Conservation (phyloP, 106 monocot species). For the Alisma plantagoaquatica region DNA sequence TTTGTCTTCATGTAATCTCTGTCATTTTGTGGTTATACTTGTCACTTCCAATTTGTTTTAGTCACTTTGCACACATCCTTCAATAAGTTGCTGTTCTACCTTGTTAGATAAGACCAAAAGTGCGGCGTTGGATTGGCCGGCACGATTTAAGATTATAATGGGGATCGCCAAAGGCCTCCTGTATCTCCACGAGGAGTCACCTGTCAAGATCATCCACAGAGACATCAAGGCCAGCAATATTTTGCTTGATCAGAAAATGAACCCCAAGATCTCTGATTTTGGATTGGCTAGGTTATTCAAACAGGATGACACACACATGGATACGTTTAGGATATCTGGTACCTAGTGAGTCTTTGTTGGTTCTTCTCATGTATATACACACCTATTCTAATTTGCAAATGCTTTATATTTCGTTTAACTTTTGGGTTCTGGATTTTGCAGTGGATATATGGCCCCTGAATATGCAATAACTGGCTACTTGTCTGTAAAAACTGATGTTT, state of each 20-base stretch:
- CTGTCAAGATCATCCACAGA: conserved; percentile 62
- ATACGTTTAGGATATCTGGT: conserved; percentile 61
- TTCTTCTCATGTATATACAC: too few species aligned
- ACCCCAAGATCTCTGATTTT: conserved; percentile 62
- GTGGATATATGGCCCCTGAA: too few species aligned
- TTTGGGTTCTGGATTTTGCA: conserved; percentile 54
- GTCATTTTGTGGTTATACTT: too few species aligned
- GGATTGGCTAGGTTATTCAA: conserved; percentile 67
- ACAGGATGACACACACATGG: conserved; percentile 56
- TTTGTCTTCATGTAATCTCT: too few species aligned
- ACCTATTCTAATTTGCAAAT: too few species aligned
- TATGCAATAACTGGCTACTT: too few species aligned
- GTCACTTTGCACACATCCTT: too few species aligned
- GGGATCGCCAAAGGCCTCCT: conserved; percentile 54
- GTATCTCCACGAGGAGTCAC: conserved; percentile 70
- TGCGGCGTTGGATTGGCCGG: conserved; percentile 31
- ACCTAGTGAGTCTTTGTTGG: conserved; percentile 40
- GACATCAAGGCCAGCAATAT: too few species aligned
- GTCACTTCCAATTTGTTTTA: too few species aligned
- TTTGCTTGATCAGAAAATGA: conserved; percentile 43
- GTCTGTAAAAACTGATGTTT: too few species aligned
- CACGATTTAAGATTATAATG: conserved; percentile 42
- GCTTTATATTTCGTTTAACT: too few species aligned
- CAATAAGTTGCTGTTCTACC: neutral
- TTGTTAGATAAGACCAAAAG: conserved; percentile 29